Base-by-base conservation (phyloP, 1,284 basidiomycete species). In the Moesziomyces antarcticus region DNA sequence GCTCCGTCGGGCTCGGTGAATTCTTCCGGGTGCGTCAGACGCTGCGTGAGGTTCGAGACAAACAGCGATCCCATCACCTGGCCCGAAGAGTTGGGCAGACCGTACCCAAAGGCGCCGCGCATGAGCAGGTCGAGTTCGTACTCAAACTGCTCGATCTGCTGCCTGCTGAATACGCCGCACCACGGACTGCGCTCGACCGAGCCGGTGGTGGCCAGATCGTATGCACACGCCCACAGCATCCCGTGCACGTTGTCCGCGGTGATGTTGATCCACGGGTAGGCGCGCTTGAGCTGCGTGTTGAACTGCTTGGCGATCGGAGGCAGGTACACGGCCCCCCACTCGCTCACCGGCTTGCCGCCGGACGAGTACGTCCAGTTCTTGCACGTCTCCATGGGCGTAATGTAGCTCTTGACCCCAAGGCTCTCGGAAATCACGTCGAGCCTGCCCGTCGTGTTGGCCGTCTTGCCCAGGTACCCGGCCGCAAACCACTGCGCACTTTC, bases 71-170 rank as follows among this genome's bases (percentile, higher is more conserved):
- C 86, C 46, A 87, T 83, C 21, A 86, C 65, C 8, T 84, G 84
- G 24, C 86, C 87, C 69, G 85, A 85, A 44, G 78, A 66, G 43
- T 80, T 70, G 5, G 85, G 86, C 33, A 87, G 84, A 48, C 85
- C 84, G 78, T 87, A 87, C 1, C 87, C 87, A 62, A 87, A 87
- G 10, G 85, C 81, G 37, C 85, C 84, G 65, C 85, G 82, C 87
- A 88, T 86, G 35, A 87, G 78, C n/a, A 88, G 61, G 72, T 87
- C 87, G 25, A 86, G 82, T 57, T 87, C 86, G 73, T 87, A 87
- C 85, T 87, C 86, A 53, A 88, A 85, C 51, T 83, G 69, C 52
- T 79, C 72, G 45, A 87, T 75, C 67, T 88, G 87, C 14, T 63
- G 62, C 20, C 57, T 50, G 9, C 77, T 82, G 77, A 88, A 88